A percentile compares a stretch with the other conserved stretches of the same genome.
These are phyloP conservation scores for Dacryopinax primogenitus DNA, from an alignment of 768 basidiomycete genomes.

Conservation along the genomic window DNA sequence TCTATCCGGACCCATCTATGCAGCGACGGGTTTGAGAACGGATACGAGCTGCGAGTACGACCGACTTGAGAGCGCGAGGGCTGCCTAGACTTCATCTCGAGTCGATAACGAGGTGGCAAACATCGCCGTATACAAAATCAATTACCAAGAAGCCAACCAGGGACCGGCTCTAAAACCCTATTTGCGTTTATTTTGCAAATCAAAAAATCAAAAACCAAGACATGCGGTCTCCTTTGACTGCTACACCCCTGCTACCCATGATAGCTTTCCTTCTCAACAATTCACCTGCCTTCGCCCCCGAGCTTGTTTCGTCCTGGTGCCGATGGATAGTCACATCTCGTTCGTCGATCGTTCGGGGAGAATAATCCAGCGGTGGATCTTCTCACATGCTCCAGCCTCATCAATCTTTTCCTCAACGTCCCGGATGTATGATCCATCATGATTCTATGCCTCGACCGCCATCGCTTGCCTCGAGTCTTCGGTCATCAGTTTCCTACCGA, in stretches of 20 bases:
- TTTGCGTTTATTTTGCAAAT: neutral
- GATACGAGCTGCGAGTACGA: neutral
- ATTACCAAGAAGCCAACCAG: slow-evolving; percentile 1
- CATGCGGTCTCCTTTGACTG: neutral
- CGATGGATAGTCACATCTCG: neutral
- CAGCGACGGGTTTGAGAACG: neutral
- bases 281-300: neutral
- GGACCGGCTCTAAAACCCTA: slow-evolving; percentile 2
- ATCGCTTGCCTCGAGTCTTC: neutral
- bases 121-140: neutral
- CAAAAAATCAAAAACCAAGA: slow-evolving; percentile 8
- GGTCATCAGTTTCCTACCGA: neutral
- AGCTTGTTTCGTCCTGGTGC: neutral
- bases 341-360: neutral
- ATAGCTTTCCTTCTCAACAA: neutral
- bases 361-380: neutral
- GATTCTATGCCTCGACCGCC: neutral
- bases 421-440: neutral
- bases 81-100: neutral
- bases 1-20: neutral
- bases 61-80: neutral
- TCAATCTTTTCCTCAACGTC: neutral
- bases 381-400: neutral
- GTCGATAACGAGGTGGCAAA: neutral
- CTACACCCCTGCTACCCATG: neutral